These are phyloP conservation scores for Symbiodinium natans DNA, from an alignment of 73 alveolate genomes.

Conservation along the genomic window DNA sequence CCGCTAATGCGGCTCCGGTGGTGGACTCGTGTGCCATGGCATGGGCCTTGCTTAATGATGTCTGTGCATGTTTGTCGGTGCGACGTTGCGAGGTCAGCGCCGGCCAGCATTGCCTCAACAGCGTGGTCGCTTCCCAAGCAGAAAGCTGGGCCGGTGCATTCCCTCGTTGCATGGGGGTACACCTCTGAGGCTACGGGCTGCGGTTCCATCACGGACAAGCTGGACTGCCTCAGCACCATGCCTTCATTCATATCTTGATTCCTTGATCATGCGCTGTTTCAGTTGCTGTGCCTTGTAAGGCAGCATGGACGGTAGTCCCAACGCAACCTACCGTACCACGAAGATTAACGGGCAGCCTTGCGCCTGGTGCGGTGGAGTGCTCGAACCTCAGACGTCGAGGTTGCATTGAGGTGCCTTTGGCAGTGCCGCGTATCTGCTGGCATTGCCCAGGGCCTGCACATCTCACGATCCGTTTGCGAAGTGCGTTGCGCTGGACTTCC, in stretches of 20 bases:
- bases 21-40: too few relatives aligned
- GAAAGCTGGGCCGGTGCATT: background rate
- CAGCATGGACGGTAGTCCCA: background rate
- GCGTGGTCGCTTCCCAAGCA: background rate
- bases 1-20: too few relatives aligned
- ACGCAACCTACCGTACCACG: background rate
- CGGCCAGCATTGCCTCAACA: background rate
- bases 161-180: background rate
- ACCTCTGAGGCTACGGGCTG: slow-evolving; percentile 34
- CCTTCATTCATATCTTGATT: too few relatives aligned
- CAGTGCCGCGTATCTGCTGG: too few relatives aligned
- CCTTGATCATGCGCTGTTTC: too few relatives aligned
- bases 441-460: background rate
- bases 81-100: too few relatives aligned
- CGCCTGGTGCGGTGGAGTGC: slow-evolving; percentile 11
- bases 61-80: too few relatives aligned
- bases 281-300: too few relatives aligned
- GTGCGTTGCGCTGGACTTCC: background rate
- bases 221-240: slow-evolving; percentile 32
- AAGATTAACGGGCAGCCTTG: background rate
- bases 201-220: slow-evolving; percentile 75
- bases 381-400: background rate
- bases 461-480: background rate
- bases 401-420: background rate
- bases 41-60: too few relatives aligned